A percentile compares a stretch with the other conserved stretches of the same genome.
Conservation (phyloP, 257 asterid genomes). For the Solanum rostratum region DNA sequence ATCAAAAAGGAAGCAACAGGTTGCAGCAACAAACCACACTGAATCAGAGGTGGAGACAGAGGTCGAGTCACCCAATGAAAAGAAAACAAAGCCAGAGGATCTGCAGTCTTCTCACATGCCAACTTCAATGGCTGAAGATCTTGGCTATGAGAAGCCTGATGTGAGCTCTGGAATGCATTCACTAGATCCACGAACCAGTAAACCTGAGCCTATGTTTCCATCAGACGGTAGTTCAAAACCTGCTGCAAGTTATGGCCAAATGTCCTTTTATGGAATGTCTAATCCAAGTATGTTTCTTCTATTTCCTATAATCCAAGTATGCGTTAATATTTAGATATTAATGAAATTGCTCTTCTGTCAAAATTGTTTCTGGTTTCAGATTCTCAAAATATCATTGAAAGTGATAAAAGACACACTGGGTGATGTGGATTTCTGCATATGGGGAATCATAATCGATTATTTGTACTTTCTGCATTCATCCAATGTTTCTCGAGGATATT, state of each 20-base stretch:
- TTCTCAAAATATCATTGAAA: background rate
- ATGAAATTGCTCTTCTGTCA: background rate
- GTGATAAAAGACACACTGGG: background rate
- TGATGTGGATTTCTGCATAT: background rate
- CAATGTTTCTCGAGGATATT: background rate
- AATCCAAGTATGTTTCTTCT: slow-evolving; percentile 39
- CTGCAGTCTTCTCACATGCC: slow-evolving; percentile 37
- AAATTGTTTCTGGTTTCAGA: background rate
- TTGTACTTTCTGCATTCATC: background rate
- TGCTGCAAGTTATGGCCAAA: slow-evolving; percentile 45
- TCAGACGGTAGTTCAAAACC: slow-evolving; percentile 56
- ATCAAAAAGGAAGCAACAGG: slow-evolving; percentile 87
- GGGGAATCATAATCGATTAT: background rate
- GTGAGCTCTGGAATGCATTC: slow-evolving; percentile 33
- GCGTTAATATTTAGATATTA: background rate
- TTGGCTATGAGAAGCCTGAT: slow-evolving; percentile 50
- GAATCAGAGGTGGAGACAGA: slow-evolving; percentile 94
- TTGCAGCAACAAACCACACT: slow-evolving; percentile 36
- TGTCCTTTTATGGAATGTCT: slow-evolving; percentile 57
- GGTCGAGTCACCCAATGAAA: slow-evolving; percentile 84
- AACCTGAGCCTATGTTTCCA: slow-evolving; percentile 58
- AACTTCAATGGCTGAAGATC: slow-evolving; percentile 43
- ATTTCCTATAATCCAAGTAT: background rate
- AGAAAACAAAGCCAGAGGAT: slow-evolving; percentile 75
- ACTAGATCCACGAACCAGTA: slow-evolving; percentile 36